A percentile compares a stretch with the other conserved stretches of the same genome.
Conservation (phyloP, 352 stramenopile species). For the Halophytophthora batemanensis region DNA sequence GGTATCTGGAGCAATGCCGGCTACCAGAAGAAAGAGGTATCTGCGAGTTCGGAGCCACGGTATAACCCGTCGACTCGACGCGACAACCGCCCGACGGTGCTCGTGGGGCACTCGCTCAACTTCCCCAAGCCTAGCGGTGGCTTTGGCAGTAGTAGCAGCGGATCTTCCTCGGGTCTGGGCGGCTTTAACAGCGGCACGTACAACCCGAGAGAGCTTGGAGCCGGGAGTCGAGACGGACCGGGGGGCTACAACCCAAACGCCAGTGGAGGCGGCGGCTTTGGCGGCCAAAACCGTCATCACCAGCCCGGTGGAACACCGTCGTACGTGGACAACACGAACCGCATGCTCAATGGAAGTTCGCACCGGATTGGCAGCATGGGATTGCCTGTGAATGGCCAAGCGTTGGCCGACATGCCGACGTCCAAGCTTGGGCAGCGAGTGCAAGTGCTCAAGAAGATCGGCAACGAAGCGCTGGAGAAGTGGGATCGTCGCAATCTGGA, state of each 20-base stretch:
- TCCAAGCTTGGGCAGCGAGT: slow-evolving; percentile 75
- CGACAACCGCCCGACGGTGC: slow-evolving; percentile 83
- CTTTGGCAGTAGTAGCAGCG: slow-evolving; percentile 39
- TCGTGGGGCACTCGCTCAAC: slow-evolving; percentile 75
- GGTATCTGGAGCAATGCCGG: slow-evolving; percentile 81
- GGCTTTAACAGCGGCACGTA: slow-evolving; percentile 48
- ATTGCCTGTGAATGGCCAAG: slow-evolving; percentile 47
- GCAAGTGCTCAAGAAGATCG: slow-evolving; percentile 81
- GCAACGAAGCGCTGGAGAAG: slow-evolving; percentile 69
- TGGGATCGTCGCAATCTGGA: slow-evolving; percentile 89
- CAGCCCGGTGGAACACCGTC: slow-evolving; percentile 19
- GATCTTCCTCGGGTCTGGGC: slow-evolving; percentile 23
- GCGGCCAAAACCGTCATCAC: slow-evolving; percentile 19
- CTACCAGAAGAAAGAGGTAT: slow-evolving; percentile 73
- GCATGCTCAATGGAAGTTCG: slow-evolving; percentile 39
- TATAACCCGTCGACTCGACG: slow-evolving; percentile 50
- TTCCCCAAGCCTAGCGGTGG: slow-evolving; percentile 54
- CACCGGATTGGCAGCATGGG: slow-evolving; percentile 43
- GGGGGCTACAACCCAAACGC: slow-evolving; percentile 18
- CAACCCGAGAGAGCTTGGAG: slow-evolving; percentile 13
- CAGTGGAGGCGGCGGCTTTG: slow-evolving; percentile 16
- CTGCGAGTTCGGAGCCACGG: slow-evolving; percentile 29
- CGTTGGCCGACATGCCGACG: slow-evolving; percentile 35
- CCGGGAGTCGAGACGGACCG: too few relatives aligned
- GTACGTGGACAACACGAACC: slow-evolving; percentile 61